Conservation (phyloP, 129 eudicot species). For the Cynara cardunculus region DNA sequence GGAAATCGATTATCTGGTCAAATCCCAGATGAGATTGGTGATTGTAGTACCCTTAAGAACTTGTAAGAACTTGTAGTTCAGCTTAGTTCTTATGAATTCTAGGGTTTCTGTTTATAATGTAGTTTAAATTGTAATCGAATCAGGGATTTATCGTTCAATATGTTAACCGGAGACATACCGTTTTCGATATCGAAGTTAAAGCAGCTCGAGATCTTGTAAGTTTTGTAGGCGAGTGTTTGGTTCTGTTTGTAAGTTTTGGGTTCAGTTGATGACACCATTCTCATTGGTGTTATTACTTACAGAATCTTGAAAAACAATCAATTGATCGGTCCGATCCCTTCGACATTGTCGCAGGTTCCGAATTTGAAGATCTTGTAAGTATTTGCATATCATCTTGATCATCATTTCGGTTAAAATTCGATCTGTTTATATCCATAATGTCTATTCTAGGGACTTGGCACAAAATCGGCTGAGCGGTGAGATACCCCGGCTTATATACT, state of each 20-base stretch:
- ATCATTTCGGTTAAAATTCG: background rate
- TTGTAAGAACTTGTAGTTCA: constrained; percentile 47
- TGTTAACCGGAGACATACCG: constrained; percentile 83
- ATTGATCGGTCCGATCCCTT: constrained; percentile 89
- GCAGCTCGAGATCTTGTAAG: constrained; percentile 79
- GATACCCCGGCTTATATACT: constrained; percentile 90
- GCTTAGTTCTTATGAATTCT: background rate
- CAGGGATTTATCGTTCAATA: constrained; percentile 94
- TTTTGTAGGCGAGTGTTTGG: background rate
- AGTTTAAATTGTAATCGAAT: background rate
- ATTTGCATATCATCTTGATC: background rate
- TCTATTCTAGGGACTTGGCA: constrained; percentile 68
- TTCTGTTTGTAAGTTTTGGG: background rate
- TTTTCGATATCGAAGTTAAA: constrained; percentile 90
- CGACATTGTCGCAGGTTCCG: constrained; percentile 94
- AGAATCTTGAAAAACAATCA: constrained; percentile 88
- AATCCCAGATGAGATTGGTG: constrained; percentile 98
- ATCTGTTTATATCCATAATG: background rate
- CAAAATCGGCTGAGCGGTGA: constrained; percentile 87
- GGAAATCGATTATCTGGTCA: constrained; percentile 89
- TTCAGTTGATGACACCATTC: background rate
- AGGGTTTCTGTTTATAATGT: background rate
- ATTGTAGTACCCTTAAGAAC: constrained; percentile 60
- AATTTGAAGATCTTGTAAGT: constrained; percentile 83
- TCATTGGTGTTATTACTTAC: background rate